A percentile compares a stretch with the other conserved stretches of the same genome.
These are phyloP conservation scores for Naganishia sp. DNA, from an alignment of 1,284 basidiomycete genomes.

Conservation along the genomic window DNA sequence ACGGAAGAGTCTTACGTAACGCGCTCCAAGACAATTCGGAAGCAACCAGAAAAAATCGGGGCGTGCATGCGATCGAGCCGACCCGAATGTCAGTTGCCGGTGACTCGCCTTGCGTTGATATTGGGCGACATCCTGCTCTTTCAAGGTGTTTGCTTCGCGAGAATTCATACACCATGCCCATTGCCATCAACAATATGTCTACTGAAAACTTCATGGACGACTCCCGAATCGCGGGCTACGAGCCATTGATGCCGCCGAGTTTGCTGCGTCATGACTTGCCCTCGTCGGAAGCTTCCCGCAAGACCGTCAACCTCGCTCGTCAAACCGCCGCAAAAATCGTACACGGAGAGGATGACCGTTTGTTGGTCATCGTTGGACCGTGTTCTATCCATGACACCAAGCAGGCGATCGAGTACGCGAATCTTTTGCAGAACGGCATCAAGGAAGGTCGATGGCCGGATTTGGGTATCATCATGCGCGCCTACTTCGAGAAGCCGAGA, in stretches of 20 bases:
- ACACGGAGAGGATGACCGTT: conserved; percentile 76
- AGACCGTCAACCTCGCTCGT: conserved; percentile 77
- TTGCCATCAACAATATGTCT: conserved; percentile 18
- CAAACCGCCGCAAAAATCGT: conserved; percentile 74
- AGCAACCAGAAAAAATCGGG: conserved; percentile 14
- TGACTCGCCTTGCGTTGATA: conserved; percentile 7
- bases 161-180: conserved; percentile 1
- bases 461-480: conserved; percentile 89
- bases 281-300: conserved; percentile 50
- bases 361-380: conserved; percentile 90
- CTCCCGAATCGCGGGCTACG: conserved; percentile 61
- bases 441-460: conserved; percentile 67
- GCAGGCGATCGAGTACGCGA: conserved; percentile 80
- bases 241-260: conserved; percentile 87
- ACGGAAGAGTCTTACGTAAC: not conserved
- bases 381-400: conserved; percentile 89
- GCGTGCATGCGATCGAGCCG: conserved; percentile 5
- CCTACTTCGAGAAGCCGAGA: conserved; percentile 73
- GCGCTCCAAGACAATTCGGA: conserved; percentile 1
- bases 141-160: not conserved
- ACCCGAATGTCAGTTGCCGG: not conserved
- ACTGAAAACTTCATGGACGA: conserved; percentile 30
- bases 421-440: conserved; percentile 65
- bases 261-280: conserved; percentile 81
- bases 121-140: not conserved